Percentiles rank a stretch among this genome's conserved stretches.
These are phyloP conservation scores for Zopfochytrium polystomum DNA, from an alignment of 371 early-diverging fungal genomes.

Conservation along the genomic window DNA sequence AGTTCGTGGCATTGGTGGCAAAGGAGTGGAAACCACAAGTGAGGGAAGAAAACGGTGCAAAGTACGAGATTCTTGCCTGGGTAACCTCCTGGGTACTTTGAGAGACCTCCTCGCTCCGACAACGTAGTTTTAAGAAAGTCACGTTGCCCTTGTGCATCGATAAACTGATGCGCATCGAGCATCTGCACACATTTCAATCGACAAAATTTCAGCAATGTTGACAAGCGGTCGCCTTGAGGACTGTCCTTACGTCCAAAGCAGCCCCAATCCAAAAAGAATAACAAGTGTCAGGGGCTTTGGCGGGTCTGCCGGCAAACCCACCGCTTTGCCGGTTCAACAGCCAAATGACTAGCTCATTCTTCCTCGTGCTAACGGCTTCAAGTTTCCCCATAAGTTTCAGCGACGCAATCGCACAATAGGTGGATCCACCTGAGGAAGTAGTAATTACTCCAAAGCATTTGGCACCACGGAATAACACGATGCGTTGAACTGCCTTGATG, in stretches of 20 bases:
- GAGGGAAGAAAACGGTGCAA: no score
- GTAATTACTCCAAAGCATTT: no score
- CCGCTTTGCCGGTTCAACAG: slow-evolving; percentile 67
- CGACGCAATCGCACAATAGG: slow-evolving; percentile 87
- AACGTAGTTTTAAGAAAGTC: slow-evolving; percentile 66
- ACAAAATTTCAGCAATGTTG: slow-evolving; percentile 6
- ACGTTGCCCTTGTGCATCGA: slow-evolving; percentile 55
- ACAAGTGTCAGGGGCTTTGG: slow-evolving; percentile 93
- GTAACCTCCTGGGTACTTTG: slow-evolving; percentile 62
- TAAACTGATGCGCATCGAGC: slow-evolving; percentile 61
- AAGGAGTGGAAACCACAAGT: neutral
- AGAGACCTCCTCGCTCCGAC: slow-evolving; percentile 71
- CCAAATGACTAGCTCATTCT: slow-evolving; percentile 76
- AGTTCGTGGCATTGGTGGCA: neutral
- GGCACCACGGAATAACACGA: no score
- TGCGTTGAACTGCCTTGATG: no score
- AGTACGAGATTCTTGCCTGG: slow-evolving; percentile 52
- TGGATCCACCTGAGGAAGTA: no score
- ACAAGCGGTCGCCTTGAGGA: neutral
- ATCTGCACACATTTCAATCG: slow-evolving; percentile 41
- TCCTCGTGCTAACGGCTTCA: slow-evolving; percentile 22
- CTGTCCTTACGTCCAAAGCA: slow-evolving; percentile 55
- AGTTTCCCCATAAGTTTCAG: slow-evolving; percentile 68
- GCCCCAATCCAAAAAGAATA: slow-evolving; percentile 99
- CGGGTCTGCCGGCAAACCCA: slow-evolving; percentile 91